Conservation (phyloP, 169 alveolate genomes). For the Plasmodium adleri region DNA sequence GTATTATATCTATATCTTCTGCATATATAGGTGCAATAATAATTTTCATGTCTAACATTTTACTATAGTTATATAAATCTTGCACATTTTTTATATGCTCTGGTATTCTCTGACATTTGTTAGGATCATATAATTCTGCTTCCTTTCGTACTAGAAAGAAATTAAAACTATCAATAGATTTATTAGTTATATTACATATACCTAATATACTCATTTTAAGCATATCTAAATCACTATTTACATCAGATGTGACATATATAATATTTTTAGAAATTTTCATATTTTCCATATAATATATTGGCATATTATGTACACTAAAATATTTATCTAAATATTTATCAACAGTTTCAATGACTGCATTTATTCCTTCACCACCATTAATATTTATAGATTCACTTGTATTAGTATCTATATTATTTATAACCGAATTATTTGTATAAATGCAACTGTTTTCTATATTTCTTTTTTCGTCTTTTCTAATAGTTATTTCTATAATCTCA, state of each 20-base stretch:
- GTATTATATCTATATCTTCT: slow-evolving; percentile 20
- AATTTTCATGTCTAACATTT: slow-evolving; percentile 25
- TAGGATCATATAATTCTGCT: slow-evolving; percentile 11
- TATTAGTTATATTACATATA: slow-evolving; percentile 31
- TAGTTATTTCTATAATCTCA: slow-evolving; percentile 40
- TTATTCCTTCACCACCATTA: slow-evolving; percentile 21
- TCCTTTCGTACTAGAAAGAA: slow-evolving; percentile 30
- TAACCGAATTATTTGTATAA: neutral
- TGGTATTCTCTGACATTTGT: slow-evolving; percentile 32
- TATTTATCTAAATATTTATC: slow-evolving; percentile 53
- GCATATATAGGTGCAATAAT: slow-evolving; percentile 41
- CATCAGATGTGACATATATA: slow-evolving; percentile 68
- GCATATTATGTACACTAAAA: slow-evolving; percentile 50
- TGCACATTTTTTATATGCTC: slow-evolving; percentile 14
- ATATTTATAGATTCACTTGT: slow-evolving; percentile 35
- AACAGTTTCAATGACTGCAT: slow-evolving; percentile 35
- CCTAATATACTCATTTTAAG: slow-evolving; percentile 71
- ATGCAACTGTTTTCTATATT: neutral
- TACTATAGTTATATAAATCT: slow-evolving; percentile 59
- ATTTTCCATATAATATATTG: slow-evolving; percentile 42
- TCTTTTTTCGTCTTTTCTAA: slow-evolving; percentile 5
- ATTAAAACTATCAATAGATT: slow-evolving; percentile 36
- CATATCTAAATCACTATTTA: slow-evolving; percentile 41
- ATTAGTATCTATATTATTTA: neutral
- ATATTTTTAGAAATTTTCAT: slow-evolving; percentile 26